Percentiles rank a stretch among this genome's conserved stretches.
Conservation (phyloP, 495 filamentous ascomycete genomes). For the Pyronema omphalodes region DNA sequence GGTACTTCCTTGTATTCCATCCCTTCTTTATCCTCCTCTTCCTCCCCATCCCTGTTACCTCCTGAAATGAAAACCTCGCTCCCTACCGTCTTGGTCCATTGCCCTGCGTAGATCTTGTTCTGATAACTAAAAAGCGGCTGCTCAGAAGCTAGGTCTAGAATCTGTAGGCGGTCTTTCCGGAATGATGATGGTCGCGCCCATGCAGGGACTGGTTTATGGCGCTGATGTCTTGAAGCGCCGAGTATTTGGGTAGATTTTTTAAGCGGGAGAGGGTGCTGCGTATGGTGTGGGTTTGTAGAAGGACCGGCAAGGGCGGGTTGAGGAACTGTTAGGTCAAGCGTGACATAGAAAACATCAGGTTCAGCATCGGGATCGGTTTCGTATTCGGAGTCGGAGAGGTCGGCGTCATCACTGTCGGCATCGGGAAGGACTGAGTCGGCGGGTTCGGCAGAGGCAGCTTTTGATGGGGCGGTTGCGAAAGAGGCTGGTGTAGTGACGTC, state of each 20-base stretch:
- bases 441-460: background rate
- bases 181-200: conserved; percentile 5
- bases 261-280: conserved; percentile 4
- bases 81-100: conserved; percentile 11
- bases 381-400: conserved; percentile 9
- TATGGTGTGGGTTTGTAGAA: conserved; percentile 14
- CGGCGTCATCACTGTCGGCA: background rate
- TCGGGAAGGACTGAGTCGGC: background rate
- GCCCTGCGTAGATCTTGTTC: conserved; percentile 15
- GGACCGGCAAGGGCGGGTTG: conserved; percentile 25
- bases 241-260: conserved; percentile 10
- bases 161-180: conserved; percentile 11
- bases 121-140: conserved; percentile 15
- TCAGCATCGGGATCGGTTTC: conserved; percentile 18
- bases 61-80: conserved; percentile 11
- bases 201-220: conserved; percentile 2
- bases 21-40: background rate
- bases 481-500: background rate
- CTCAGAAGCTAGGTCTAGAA: conserved; percentile 14
- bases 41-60: background rate
- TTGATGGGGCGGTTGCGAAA: background rate
- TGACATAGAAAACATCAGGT: conserved; percentile 31
- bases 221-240: conserved; percentile 4
- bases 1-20: background rate
- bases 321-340: conserved; percentile 34